A percentile compares a stretch with the other conserved stretches of the same genome.
Evolutionary conservation across 1,139 yeast genomes (phyloP).

Genomic region (Suhomyces terraborum): DNA sequence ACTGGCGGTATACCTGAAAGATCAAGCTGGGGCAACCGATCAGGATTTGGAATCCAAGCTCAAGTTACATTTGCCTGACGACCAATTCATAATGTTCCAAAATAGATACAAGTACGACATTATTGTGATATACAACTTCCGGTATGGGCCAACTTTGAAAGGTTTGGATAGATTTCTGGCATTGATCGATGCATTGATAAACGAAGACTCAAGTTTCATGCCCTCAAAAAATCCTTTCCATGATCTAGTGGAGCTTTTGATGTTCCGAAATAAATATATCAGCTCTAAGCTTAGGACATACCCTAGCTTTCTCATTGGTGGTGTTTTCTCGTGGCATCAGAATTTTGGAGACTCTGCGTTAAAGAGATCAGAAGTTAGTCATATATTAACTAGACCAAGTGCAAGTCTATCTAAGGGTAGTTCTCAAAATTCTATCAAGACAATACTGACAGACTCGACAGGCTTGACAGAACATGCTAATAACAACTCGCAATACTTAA

Average conservation of each 20-base stretch:
- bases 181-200: conserved; percentile 24
- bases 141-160: conserved; percentile 22
- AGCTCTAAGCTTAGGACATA: conserved; percentile 37
- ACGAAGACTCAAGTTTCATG: conserved; percentile 17
- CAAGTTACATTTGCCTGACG: conserved; percentile 52
- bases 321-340: conserved; percentile 43
- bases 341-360: conserved; percentile 35
- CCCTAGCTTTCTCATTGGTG: conserved; percentile 45
- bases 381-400: conserved; percentile 25
- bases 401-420: conserved; percentile 26
- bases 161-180: conserved; percentile 33
- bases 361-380: conserved; percentile 20
- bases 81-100: conserved; percentile 54
- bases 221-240: conserved; percentile 46
- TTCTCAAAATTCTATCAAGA: conserved; percentile 10
- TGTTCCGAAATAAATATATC: conserved; percentile 38
- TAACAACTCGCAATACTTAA: conserved; percentile 32
- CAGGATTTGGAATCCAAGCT: conserved; percentile 62
- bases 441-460: background rate
- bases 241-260: conserved; percentile 55
- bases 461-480: background rate
- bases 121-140: conserved; percentile 62
- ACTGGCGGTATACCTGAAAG: conserved; percentile 21
- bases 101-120: conserved; percentile 57
- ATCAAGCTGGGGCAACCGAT: conserved; percentile 48